Evolutionary conservation across 1,284 basidiomycete genomes (phyloP).

Genomic region (Heliocybe sulcata): DNA sequence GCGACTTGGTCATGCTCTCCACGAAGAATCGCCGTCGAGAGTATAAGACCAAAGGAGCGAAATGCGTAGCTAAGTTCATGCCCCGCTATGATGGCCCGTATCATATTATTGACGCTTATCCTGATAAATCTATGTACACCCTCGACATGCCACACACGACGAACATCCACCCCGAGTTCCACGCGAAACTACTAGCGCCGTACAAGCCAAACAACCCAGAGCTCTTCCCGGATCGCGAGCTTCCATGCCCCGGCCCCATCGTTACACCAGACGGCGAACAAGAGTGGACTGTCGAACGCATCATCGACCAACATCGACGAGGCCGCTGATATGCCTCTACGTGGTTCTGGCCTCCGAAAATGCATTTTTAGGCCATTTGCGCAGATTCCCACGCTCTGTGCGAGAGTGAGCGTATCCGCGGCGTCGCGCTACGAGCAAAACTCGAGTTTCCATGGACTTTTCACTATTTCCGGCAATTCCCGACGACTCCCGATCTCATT

Average conservation of each 20-base stretch:
- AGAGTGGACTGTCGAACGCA: slow-evolving; percentile 10
- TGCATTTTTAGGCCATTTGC: too few species aligned
- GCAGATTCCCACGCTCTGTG: too few species aligned
- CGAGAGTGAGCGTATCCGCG: too few species aligned
- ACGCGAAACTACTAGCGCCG: not conserved
- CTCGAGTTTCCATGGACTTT: too few species aligned
- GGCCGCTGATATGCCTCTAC: slow-evolving; percentile 4
- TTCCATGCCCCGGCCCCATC: slow-evolving; percentile 7
- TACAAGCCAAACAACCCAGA: not conserved
- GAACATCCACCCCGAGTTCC: slow-evolving; percentile 1
- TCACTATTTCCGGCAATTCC: too few species aligned
- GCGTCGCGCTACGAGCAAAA: too few species aligned
- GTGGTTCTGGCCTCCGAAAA: too few species aligned
- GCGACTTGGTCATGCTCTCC: not conserved
- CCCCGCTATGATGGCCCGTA: too few species aligned
- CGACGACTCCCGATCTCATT: too few species aligned
- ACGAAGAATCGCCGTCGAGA: slow-evolving; percentile 5
- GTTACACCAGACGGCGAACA: slow-evolving; percentile 8
- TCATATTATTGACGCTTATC: too few species aligned
- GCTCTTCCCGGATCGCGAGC: slow-evolving; percentile 7
- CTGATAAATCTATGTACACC: slow-evolving; percentile 8
- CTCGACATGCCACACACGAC: slow-evolving; percentile 3
- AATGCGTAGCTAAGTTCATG: too few species aligned
- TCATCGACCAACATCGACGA: slow-evolving; percentile 5
- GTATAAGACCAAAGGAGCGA: too few species aligned